phyloP scores from a whole-genome alignment of 2,329 filamentous ascomycete species.

The Cercospora citrullina region DNA sequence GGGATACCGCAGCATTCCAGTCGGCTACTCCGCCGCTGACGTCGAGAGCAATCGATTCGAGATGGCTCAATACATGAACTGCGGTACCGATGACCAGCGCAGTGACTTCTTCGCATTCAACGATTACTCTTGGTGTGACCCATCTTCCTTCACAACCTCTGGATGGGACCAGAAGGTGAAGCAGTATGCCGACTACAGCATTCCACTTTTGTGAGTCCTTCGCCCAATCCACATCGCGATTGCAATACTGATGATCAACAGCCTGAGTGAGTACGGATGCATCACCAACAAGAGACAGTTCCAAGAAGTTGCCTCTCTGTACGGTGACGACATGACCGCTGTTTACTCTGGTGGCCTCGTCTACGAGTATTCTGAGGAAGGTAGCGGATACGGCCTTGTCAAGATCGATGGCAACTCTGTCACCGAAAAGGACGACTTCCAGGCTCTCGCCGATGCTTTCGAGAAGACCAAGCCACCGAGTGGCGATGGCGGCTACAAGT shows the following conservation, averaged over 20 bases:
- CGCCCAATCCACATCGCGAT: background rate
- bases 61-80: slow-evolving; percentile 92
- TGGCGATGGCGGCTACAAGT: slow-evolving; percentile 62
- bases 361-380: slow-evolving; percentile 88
- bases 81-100: slow-evolving; percentile 77
- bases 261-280: slow-evolving; percentile 92
- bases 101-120: slow-evolving; percentile 90
- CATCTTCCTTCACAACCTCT: slow-evolving; percentile 66
- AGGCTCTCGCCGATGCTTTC: slow-evolving; percentile 55
- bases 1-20: slow-evolving; percentile 66
- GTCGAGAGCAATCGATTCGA: slow-evolving; percentile 81
- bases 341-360: slow-evolving; percentile 96
- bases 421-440: slow-evolving; percentile 63
- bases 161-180: slow-evolving; percentile 88
- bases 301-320: slow-evolving; percentile 74
- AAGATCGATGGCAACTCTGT: slow-evolving; percentile 56
- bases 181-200: slow-evolving; percentile 81
- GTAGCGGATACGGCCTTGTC: slow-evolving; percentile 78
- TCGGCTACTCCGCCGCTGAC: slow-evolving; percentile 83
- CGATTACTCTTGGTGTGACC: slow-evolving; percentile 83
- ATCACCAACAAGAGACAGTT: slow-evolving; percentile 79
- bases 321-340: slow-evolving; percentile 75
- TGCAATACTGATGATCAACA: slow-evolving; percentile 29
- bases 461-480: slow-evolving; percentile 51
- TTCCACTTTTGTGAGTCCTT: slow-evolving; percentile 70